Evolutionary conservation across 768 basidiomycete genomes (phyloP), one percentile per base, ranked within the genome.

Genomic region (Russula griseocarnosa): DNA sequence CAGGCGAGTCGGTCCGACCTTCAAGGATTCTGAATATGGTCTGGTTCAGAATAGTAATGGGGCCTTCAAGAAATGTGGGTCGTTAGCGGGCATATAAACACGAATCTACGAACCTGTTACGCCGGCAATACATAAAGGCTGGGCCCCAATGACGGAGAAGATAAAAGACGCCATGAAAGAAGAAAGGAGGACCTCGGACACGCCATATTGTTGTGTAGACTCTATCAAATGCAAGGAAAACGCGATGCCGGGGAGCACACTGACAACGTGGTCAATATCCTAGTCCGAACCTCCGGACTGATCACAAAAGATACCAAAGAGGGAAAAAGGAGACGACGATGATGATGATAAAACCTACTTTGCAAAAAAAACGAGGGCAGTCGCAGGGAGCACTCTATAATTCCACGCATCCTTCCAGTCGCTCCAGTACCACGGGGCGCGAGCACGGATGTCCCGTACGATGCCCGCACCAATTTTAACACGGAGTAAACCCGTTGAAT

Each of bases 391-490:
- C 8, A 96, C 92, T 55, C 95, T 80, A 74, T 96, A 96, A 71
- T 92, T 92, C 86, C 88, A 93, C 7, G 90, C 93, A 73, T 95
- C 92, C 11, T 78, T 84, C 94, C 94, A 98, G 76, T 97, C 93
- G 60, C 84, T 87, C 38, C 79, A 62, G 73, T 96, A 98, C 79
- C 84, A 94, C 1, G 93, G 92, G 1, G 79, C 76, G 47, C 94
- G 81, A 1, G 87, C 79, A 52, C 76, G 78, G 16, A 96, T 78
- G 74, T 97, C 94, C n/a, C 65, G 55, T 49, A 62, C 6, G 47
- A 66, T 68, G n/a, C 67, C 67, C 8, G 53, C 54, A 1, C 65
- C 67, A 8, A 62, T 18, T 14, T 55, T 62, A 10, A 66, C 51
- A n/a, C 50, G 62, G 36, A 47, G 13, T 1, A 59, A 20, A 9